Evolutionary conservation across 768 basidiomycete genomes (phyloP), one percentile per base, ranked within the genome.

Genomic region (Tulasnella sp.): DNA sequence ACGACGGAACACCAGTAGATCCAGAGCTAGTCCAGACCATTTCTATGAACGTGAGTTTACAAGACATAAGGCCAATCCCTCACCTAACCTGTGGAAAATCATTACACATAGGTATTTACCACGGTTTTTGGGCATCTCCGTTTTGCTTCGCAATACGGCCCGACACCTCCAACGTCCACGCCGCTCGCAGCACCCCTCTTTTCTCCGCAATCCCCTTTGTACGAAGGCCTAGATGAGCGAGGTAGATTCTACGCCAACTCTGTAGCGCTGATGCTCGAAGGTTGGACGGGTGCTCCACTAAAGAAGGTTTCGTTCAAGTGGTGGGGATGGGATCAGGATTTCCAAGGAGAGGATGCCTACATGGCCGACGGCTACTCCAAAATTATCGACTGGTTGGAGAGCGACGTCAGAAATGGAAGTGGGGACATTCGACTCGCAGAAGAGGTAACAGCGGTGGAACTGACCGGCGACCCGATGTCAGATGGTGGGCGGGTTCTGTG

Each of bases 301-400:
- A 75, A 73, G 19, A 48, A 77, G 27, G 79, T 81, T 39, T 79
- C 79, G 27, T 81, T 80, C 75, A 48, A 62, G 34, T 81, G 75
- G 74, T 81, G 81, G 81, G 81, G 81, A 14, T 81, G 56, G 31
- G 81, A 81, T 31, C 58, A 77, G 48, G 81, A 81, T 31, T 74
- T 73, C 46, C 58, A 81, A 24, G 81, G 81, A 6, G 42, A 31
- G n/a, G 81, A 81, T 58, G 81, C 39, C 14, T 56, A 72, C 16
- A 76, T 81, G n/a, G 42, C 75, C n/a, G 36, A n/a, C 21, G 81
- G 81, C 0, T 81, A 81, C 62, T 46, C 52, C 39, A 71, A 74
- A 58, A 16, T 81, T 38, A 74, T 81, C 38, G 74, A 81, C 39
- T 81, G 79, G 81, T 36, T 81, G 10, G 46, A 73, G 27, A 21